Percentiles rank a stretch among this genome's conserved stretches.
Evolutionary conservation across 768 basidiomycete species (phyloP).

Genomic region (Amanita rimosa): DNA sequence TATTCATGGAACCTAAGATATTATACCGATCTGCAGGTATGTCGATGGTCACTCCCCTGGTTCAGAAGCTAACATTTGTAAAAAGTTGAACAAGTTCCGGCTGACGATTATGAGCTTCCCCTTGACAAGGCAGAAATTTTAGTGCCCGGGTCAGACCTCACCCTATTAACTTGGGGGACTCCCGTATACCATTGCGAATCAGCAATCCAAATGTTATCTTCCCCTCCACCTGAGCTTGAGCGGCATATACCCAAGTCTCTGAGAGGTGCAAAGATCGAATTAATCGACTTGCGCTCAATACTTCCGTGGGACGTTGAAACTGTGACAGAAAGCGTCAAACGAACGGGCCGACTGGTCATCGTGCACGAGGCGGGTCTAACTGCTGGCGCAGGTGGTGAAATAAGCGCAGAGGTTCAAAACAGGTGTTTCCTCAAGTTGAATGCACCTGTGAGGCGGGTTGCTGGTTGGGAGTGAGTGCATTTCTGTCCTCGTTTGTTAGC

Average conservation of each 20-base stretch:
- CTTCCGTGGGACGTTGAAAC: conserved; percentile 83
- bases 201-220: conserved; percentile 61
- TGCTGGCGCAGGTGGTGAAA: conserved; percentile 83
- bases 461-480: conserved; percentile 86
- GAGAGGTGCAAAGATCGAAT: conserved; percentile 66
- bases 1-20: conserved; percentile 94
- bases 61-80: conserved; percentile 2
- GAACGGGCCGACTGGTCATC: conserved; percentile 77
- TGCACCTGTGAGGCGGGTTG: conserved; percentile 78
- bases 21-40: conserved; percentile 82
- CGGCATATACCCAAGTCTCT: conserved; percentile 52
- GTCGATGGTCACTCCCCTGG: background rate
- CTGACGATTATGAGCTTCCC: conserved; percentile 80
- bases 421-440: conserved; percentile 80
- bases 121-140: conserved; percentile 75
- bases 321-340: conserved; percentile 70
- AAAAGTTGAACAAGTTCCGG: conserved; percentile 83
- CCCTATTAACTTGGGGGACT: conserved; percentile 88
- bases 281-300: conserved; percentile 86
- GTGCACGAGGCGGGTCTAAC: conserved; percentile 89
- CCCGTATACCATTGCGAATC: conserved; percentile 84
- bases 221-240: conserved; percentile 55
- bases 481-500: conserved; percentile 5
- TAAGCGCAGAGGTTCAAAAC: conserved; percentile 85
- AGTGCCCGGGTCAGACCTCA: conserved; percentile 69